phyloP scores from a whole-genome alignment of 495 filamentous ascomycete species.

The Xylaria castorea region DNA sequence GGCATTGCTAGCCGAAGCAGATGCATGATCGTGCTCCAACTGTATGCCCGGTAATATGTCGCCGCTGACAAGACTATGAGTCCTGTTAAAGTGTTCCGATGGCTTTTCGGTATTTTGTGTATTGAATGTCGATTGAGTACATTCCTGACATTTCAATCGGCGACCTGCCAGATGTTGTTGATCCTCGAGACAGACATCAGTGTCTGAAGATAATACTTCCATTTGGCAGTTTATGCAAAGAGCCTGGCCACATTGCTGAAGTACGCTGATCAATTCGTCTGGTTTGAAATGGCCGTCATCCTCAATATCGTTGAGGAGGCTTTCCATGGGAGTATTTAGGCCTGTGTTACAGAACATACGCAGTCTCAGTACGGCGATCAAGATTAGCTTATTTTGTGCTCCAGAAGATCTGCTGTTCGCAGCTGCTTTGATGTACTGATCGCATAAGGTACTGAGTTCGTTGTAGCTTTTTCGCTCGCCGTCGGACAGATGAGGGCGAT shows the following conservation, averaged over 20 bases:
- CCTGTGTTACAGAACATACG: slow-evolving; percentile 28
- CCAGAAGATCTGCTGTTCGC: background rate
- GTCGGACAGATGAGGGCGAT: slow-evolving; percentile 32
- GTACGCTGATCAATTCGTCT: slow-evolving; percentile 37
- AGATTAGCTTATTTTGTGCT: background rate
- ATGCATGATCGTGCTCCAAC: background rate
- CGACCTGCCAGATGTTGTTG: too few species aligned
- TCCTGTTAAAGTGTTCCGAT: background rate
- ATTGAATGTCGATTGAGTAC: background rate
- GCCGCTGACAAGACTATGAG: background rate
- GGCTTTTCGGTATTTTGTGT: background rate
- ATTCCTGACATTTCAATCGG: background rate
- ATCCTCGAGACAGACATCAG: background rate
- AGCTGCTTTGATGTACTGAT: background rate
- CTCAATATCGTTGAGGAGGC: background rate
- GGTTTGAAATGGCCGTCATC: slow-evolving; percentile 9
- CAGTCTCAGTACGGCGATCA: slow-evolving; percentile 22
- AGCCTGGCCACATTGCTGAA: slow-evolving; percentile 18
- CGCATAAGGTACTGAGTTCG: background rate
- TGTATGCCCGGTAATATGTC: background rate
- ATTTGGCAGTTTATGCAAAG: slow-evolving; percentile 17
- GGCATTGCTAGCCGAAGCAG: background rate
- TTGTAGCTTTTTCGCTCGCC: slow-evolving; percentile 40
- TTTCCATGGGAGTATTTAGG: background rate
- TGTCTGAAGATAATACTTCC: background rate